phyloP scores from a whole-genome alignment of 1,284 basidiomycete species.

The Marasmius oreades region DNA sequence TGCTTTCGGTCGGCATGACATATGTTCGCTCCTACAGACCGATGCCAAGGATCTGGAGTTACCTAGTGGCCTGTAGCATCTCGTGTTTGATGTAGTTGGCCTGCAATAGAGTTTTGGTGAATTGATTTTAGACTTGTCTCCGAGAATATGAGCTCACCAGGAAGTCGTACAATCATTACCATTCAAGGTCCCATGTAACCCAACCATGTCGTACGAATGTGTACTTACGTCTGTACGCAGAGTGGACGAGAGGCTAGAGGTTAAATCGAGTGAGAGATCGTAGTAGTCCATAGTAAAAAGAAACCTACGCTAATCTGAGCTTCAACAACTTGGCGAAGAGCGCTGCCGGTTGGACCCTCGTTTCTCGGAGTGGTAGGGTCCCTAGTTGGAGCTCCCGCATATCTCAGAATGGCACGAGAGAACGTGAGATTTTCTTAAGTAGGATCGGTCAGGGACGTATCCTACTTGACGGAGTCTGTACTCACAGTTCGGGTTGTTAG shows the following conservation, averaged over 20 bases:
- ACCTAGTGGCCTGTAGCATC: no score
- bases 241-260: background rate
- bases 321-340: background rate
- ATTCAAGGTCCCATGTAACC: no score
- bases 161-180: no score
- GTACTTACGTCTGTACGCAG: no score
- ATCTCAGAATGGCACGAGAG: constrained; percentile 27
- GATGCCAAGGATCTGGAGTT: no score
- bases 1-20: no score
- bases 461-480: background rate
- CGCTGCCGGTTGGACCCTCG: background rate
- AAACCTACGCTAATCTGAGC: background rate
- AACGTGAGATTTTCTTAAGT: constrained; percentile 17
- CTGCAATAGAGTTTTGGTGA: no score
- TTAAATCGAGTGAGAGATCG: background rate
- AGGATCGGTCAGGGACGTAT: background rate
- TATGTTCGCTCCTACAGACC: no score
- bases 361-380: constrained; percentile 23
- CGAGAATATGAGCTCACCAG: no score
- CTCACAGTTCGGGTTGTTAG: constrained; percentile 11
- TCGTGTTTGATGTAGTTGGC: no score
- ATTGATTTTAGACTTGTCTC: no score
- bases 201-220: no score
- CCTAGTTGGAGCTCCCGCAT: constrained; percentile 28
- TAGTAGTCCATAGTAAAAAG: background rate